A percentile compares a stretch with the other conserved stretches of the same genome.
Evolutionary conservation across 148 eudicot genomes (phyloP).

Genomic region (Pouteria glomerata): DNA sequence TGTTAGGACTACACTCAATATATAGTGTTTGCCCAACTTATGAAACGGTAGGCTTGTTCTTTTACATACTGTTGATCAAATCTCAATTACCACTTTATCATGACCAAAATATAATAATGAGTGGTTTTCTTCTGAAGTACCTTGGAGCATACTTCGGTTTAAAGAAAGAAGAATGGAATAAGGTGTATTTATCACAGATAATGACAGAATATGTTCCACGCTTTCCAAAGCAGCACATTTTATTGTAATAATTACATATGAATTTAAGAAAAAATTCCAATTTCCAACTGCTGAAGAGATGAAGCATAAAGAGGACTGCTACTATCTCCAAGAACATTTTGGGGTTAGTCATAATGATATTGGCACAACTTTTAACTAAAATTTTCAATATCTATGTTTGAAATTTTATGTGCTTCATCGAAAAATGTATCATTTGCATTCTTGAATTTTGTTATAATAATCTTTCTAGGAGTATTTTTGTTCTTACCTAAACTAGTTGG

Average conservation of each 20-base stretch:
- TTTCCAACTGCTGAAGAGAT: not conserved
- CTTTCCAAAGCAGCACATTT: not conserved
- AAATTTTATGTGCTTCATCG: not conserved
- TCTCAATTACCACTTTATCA: not conserved
- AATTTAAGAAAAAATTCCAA: not conserved
- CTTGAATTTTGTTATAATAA: not conserved
- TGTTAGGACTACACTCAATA: too few species aligned
- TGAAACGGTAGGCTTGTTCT: too few species aligned
- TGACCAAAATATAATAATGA: not conserved
- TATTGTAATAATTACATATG: not conserved
- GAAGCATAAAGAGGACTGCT: not conserved
- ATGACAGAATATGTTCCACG: not conserved
- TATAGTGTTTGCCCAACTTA: too few species aligned
- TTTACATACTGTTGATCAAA: not conserved
- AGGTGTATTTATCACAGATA: not conserved
- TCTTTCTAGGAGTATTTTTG: not conserved
- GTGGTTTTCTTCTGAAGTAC: not conserved
- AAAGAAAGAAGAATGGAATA: not conserved
- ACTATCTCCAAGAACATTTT: not conserved
- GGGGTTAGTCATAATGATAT: not conserved
- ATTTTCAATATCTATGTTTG: not conserved
- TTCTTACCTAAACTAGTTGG: too few species aligned
- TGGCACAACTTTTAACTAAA: not conserved
- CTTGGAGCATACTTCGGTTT: not conserved
- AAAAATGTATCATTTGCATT: not conserved